Conservation (phyloP, 768 basidiomycete genomes). For the Collybiopsis confluens region DNA sequence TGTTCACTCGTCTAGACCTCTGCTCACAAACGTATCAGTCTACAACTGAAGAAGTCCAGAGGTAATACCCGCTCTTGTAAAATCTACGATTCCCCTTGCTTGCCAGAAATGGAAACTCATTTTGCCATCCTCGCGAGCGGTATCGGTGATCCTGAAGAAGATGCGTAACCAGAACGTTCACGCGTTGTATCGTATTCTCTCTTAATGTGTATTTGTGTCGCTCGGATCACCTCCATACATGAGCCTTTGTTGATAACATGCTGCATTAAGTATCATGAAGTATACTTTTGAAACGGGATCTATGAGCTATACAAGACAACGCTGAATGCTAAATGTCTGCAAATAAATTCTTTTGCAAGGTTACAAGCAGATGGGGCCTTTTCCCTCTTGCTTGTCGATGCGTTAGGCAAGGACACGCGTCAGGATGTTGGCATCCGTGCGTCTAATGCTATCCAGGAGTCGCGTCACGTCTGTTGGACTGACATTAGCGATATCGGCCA, state of each 20-base stretch:
- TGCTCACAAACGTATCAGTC: constrained; percentile 32
- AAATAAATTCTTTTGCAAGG: too few species aligned
- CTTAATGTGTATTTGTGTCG: neutral
- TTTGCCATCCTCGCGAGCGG: constrained; percentile 92
- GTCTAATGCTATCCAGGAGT: constrained; percentile 73
- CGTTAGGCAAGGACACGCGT: constrained; percentile 74
- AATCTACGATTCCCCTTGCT: constrained; percentile 96
- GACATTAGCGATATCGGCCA: constrained; percentile 95
- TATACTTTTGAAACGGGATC: too few species aligned
- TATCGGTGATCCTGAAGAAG: constrained; percentile 93
- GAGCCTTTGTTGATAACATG: too few species aligned
- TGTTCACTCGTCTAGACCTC: constrained; percentile 2
- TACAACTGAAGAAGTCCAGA: constrained; percentile 90
- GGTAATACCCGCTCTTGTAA: constrained; percentile 92
- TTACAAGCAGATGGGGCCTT: too few species aligned
- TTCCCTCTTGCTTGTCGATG: too few species aligned
- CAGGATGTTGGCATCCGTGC: constrained; percentile 82
- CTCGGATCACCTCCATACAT: too few species aligned
- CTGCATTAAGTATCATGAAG: too few species aligned
- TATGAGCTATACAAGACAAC: too few species aligned
- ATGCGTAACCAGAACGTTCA: constrained; percentile 35
- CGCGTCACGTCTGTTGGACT: constrained; percentile 73
- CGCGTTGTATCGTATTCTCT: constrained; percentile 3
- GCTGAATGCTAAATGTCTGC: too few species aligned
- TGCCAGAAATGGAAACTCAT: constrained; percentile 93